Percentiles rank a stretch among this genome's conserved stretches.
phyloP scores from a whole-genome alignment of 192 early-diverging fungal species.

The Entomortierella beljakovae region DNA sequence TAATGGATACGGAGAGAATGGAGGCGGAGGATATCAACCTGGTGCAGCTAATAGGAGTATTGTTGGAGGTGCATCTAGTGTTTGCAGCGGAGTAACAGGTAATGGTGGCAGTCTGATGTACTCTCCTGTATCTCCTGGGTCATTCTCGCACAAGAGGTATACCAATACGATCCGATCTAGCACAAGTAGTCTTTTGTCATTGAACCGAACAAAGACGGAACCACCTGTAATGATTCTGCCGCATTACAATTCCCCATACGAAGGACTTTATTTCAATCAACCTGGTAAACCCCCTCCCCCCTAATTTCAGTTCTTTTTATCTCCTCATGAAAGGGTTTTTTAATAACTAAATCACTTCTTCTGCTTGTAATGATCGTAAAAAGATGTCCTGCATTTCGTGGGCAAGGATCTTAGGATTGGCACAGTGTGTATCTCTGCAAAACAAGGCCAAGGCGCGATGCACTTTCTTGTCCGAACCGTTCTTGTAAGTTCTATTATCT shows the following conservation, averaged over 20 bases:
- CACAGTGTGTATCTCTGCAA: constrained; percentile 29
- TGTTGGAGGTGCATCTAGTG: neutral
- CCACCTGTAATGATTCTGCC: constrained; percentile 37
- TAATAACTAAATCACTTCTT: neutral
- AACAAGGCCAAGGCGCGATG: constrained; percentile 4
- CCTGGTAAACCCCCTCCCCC: constrained; percentile 1
- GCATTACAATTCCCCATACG: constrained; percentile 48
- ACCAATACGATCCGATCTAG: constrained; percentile 26
- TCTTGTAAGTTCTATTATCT: no score
- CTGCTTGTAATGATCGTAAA: neutral
- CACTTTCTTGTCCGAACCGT: constrained; percentile 41
- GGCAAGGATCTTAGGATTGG: constrained; percentile 40
- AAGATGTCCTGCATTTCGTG: constrained; percentile 23
- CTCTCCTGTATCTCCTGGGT: constrained; percentile 8
- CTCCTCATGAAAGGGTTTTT: neutral
- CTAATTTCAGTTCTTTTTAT: neutral
- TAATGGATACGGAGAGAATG: neutral
- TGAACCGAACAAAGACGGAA: constrained; percentile 15
- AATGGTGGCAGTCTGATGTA: neutral
- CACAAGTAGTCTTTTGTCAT: constrained; percentile 22
- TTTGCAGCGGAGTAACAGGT: constrained; percentile 4
- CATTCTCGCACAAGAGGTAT: constrained; percentile 5
- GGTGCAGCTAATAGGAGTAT: neutral
- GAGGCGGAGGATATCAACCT: neutral
- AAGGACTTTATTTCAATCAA: constrained; percentile 25